Evolutionary conservation across 257 asterid genomes (phyloP).

Genomic region (Oldenlandia corymbosa): DNA sequence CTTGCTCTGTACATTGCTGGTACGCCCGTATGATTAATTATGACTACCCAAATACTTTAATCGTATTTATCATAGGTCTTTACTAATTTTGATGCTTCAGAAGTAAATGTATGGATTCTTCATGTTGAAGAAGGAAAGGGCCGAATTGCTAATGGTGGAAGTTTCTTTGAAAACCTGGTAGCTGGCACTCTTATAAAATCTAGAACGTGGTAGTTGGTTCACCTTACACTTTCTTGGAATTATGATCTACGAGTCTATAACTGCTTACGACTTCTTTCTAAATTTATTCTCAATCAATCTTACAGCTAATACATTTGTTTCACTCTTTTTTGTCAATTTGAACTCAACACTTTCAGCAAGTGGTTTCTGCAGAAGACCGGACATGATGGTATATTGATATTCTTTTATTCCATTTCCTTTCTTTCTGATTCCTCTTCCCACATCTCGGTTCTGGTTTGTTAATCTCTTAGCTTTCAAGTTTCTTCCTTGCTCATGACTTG

Average conservation of each 20-base stretch:
- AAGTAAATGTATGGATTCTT: not conserved
- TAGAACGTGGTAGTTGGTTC: no score
- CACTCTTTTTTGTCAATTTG: conserved; percentile 15
- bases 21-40: no score
- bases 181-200: not conserved
- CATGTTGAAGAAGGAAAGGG: not conserved
- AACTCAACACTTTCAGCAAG: conserved; percentile 50
- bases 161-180: not conserved
- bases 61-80: not conserved
- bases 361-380: conserved; percentile 94
- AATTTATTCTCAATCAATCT: not conserved
- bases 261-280: not conserved
- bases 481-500: not conserved
- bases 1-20: conserved; percentile 70
- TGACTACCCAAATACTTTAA: no score
- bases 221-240: not conserved
- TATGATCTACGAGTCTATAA: no score
- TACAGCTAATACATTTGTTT: conserved; percentile 7
- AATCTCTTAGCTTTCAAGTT: not conserved
- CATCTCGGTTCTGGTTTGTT: not conserved
- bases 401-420: not conserved
- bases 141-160: no score
- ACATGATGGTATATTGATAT: conserved; percentile 83
- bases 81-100: not conserved
- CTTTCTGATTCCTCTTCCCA: not conserved